phyloP scores from a whole-genome alignment of 352 stramenopile genomes.

The Globisporangium viniferum region DNA sequence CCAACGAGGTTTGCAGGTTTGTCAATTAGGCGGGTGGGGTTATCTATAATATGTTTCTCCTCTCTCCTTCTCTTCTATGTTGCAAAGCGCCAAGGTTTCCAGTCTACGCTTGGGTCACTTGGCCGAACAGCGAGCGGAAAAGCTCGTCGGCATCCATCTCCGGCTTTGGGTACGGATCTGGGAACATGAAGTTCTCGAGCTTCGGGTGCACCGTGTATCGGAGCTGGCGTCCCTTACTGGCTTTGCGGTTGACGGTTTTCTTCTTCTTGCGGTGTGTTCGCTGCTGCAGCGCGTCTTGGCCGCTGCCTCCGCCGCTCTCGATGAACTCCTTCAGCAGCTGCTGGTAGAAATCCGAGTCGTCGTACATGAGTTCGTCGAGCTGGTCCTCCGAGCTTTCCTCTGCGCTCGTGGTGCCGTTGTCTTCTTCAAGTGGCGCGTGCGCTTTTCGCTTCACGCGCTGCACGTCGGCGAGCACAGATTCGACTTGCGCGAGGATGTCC shows the following conservation, averaged over 20 bases:
- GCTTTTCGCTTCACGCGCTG: conserved; percentile 85
- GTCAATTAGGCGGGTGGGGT: conserved; percentile 7
- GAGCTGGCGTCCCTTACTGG: conserved; percentile 79
- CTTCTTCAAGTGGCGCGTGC: conserved; percentile 54
- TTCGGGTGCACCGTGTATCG: conserved; percentile 86
- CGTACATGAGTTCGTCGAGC: conserved; percentile 84
- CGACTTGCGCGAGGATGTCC: conserved; percentile 80
- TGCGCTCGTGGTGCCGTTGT: conserved; percentile 28
- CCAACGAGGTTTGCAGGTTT: conserved; percentile 9
- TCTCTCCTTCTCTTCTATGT: conserved; percentile 19
- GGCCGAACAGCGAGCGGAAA: conserved; percentile 82
- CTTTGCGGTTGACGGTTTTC: conserved; percentile 86
- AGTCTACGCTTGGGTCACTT: conserved; percentile 42
- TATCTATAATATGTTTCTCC: conserved; percentile 16
- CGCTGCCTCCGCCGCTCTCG: conserved; percentile 58
- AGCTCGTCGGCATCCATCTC: conserved; percentile 85
- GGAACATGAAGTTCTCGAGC: conserved; percentile 90
- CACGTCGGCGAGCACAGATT: conserved; percentile 77
- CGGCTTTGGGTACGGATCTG: conserved; percentile 67
- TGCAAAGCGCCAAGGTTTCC: background rate
- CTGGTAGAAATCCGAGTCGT: conserved; percentile 88
- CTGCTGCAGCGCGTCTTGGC: conserved; percentile 42
- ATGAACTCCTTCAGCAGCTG: conserved; percentile 89
- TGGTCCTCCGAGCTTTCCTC: conserved; percentile 42
- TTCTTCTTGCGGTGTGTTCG: conserved; percentile 82